Conservation (phyloP, 1,284 basidiomycete species). For the Butyriboletus appendiculatus region DNA sequence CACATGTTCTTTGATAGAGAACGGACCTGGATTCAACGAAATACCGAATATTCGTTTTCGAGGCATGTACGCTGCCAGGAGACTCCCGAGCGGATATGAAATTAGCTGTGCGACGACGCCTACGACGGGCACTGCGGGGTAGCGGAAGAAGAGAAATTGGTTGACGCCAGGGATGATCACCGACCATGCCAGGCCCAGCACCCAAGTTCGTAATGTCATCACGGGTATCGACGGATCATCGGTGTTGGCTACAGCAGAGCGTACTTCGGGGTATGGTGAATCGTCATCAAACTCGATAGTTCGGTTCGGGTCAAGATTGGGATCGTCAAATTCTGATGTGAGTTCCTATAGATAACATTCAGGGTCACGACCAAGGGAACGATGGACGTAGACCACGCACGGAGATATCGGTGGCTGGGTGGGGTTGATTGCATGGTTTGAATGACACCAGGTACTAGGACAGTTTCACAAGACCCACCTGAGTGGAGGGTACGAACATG, state of each 20-base stretch:
- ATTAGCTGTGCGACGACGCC: slow-evolving; percentile 54
- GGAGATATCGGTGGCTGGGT: slow-evolving; percentile 16
- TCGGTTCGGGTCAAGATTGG: slow-evolving; percentile 47
- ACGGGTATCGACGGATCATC: slow-evolving; percentile 42
- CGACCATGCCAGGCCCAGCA: slow-evolving; percentile 48
- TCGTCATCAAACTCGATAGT: slow-evolving; percentile 35
- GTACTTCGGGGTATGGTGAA: slow-evolving; percentile 47
- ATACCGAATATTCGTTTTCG: slow-evolving; percentile 47
- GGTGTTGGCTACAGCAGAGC: slow-evolving; percentile 43
- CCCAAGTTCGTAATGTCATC: slow-evolving; percentile 31
- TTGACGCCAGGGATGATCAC: slow-evolving; percentile 55
- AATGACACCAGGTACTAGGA: background rate
- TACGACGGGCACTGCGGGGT: slow-evolving; percentile 48
- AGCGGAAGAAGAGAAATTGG: slow-evolving; percentile 58
- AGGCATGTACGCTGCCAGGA: slow-evolving; percentile 53
- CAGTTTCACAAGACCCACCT: slow-evolving; percentile 18
- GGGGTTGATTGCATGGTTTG: background rate
- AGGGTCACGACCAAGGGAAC: background rate
- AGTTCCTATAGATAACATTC: slow-evolving; percentile 6
- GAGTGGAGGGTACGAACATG: slow-evolving; percentile 17
- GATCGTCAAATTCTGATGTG: slow-evolving; percentile 39
- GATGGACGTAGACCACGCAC: slow-evolving; percentile 12
- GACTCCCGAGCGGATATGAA: slow-evolving; percentile 57
- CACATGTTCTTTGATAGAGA: slow-evolving; percentile 76
- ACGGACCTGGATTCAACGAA: slow-evolving; percentile 70